A percentile compares a stretch with the other conserved stretches of the same genome.
Evolutionary conservation across 768 basidiomycete species (phyloP).

Genomic region (Termitomyces sp.): DNA sequence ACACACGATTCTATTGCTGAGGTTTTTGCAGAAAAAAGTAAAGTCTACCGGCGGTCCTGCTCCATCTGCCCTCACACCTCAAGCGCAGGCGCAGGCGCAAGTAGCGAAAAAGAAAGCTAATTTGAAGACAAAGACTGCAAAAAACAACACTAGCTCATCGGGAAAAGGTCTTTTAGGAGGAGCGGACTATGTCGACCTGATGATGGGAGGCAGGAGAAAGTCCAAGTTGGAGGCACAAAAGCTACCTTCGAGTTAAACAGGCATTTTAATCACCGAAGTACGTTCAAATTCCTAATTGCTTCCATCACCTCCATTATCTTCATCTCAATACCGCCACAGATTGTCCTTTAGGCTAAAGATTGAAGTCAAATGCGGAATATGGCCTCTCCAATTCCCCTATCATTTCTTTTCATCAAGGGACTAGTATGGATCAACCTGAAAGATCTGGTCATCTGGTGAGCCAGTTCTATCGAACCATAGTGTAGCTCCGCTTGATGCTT

Average conservation of each 20-base stretch:
- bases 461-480: background rate
- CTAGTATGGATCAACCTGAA: too few species aligned
- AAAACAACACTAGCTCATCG: conserved; percentile 16
- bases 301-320: background rate
- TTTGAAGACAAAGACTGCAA: conserved; percentile 40
- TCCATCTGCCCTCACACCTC: conserved; percentile 21
- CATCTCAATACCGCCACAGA: background rate
- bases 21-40: conserved; percentile 31
- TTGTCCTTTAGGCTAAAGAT: background rate
- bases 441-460: background rate
- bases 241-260: conserved; percentile 31
- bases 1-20: conserved; percentile 1
- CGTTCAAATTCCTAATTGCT: too few species aligned
- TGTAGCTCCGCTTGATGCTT: background rate
- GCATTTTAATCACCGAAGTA: background rate
- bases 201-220: conserved; percentile 69
- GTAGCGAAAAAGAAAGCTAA: conserved; percentile 47
- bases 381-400: background rate
- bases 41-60: conserved; percentile 25
- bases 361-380: background rate
- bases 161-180: conserved; percentile 56
- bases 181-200: conserved; percentile 71
- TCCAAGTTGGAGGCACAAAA: conserved; percentile 66
- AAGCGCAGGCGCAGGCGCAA: conserved; percentile 35
- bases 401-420: background rate